Conservation (phyloP, 345 rosid genomes). For the Camelina sativa region DNA sequence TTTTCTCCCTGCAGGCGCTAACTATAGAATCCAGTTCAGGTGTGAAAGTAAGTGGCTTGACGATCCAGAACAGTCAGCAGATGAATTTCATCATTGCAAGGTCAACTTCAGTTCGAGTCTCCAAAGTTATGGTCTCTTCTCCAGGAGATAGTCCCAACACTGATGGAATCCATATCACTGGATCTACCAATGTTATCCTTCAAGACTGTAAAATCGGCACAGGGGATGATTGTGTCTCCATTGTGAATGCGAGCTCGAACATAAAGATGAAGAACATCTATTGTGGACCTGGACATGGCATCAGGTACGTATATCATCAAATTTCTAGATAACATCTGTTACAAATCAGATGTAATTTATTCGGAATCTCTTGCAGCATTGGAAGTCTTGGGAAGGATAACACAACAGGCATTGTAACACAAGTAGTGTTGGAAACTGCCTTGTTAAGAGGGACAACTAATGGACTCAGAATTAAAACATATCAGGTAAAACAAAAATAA, state of each 20-base stretch:
- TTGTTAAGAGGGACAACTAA: conserved; percentile 77
- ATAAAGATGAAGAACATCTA: conserved; percentile 88
- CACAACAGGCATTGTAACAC: conserved; percentile 74
- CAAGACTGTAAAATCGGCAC: conserved; percentile 96
- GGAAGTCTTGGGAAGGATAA: conserved; percentile 97
- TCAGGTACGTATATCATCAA: conserved; percentile 71
- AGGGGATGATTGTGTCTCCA: conserved; percentile 98
- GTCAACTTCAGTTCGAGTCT: conserved; percentile 67
- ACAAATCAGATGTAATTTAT: conserved; percentile 1
- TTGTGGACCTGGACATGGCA: conserved; percentile 99
- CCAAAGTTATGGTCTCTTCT: conserved; percentile 72
- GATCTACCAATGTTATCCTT: conserved; percentile 77
- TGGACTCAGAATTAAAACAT: conserved; percentile 96
- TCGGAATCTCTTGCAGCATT: conserved; percentile 54
- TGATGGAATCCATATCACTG: conserved; percentile 95
- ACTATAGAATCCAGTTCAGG: conserved; percentile 94
- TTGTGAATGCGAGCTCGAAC: conserved; percentile 81
- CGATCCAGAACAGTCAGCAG: conserved; percentile 95
- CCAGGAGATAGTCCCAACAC: conserved; percentile 99
- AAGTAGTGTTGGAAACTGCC: conserved; percentile 94
- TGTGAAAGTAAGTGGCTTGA: conserved; percentile 75
- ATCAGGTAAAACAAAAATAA: conserved; percentile 70
- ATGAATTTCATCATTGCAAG: conserved; percentile 88
- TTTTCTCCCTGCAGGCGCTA: conserved; percentile 66
- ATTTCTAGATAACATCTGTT: background rate